Conservation (phyloP, 2,329 filamentous ascomycete genomes). For the Calonectria montana region DNA sequence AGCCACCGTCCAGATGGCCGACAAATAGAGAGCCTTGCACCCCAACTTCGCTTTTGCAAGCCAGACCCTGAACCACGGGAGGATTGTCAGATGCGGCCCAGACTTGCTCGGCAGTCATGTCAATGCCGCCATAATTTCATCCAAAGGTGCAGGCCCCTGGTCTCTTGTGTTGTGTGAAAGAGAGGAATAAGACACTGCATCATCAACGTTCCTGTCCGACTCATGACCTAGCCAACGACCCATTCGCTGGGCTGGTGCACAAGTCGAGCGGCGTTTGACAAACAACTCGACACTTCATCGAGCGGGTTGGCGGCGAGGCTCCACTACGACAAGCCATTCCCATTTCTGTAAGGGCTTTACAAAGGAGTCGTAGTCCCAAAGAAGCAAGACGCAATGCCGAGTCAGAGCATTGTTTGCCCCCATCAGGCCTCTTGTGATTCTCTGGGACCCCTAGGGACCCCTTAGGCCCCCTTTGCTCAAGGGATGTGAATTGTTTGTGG, state of each 20-base stretch:
- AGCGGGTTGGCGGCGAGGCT: slow-evolving; percentile 23
- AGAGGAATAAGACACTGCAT: slow-evolving; percentile 1
- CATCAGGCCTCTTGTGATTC: neutral
- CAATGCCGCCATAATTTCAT: neutral
- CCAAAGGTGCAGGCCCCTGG: neutral
- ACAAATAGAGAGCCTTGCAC: neutral
- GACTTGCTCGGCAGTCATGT: neutral
- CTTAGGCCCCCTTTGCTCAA: neutral
- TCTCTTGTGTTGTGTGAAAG: neutral
- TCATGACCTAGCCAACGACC: neutral
- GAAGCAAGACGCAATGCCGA: neutral
- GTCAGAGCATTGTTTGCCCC: neutral
- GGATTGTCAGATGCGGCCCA: neutral
- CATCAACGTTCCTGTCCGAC: neutral
- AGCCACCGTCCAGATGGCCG: neutral
- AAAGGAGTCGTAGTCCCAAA: slow-evolving; percentile 12
- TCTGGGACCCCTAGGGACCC: neutral
- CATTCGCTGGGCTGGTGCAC: neutral
- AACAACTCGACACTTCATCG: neutral
- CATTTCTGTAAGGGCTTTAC: slow-evolving; percentile 16
- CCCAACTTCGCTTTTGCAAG: neutral
- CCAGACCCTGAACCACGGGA: neutral
- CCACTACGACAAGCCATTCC: slow-evolving; percentile 23
- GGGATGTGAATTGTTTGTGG: neutral
- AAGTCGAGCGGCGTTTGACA: slow-evolving; percentile 7